Percentiles rank a stretch among this genome's conserved stretches.
Conservation (phyloP, 2,329 filamentous ascomycete species). For the Metarhizium album region DNA sequence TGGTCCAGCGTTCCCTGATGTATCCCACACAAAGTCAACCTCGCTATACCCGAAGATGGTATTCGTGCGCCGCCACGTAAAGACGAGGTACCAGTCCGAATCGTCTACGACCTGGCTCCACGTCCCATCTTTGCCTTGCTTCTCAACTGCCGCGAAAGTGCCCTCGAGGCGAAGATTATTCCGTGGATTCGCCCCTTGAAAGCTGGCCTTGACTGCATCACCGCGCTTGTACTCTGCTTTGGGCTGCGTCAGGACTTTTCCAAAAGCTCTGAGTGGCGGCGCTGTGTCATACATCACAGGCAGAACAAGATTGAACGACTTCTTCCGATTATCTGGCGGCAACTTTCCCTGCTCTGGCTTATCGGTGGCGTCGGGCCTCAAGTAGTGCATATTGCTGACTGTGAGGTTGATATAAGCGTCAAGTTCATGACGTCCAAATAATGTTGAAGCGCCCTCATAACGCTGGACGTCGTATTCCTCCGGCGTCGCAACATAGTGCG, state of each 20-base stretch:
- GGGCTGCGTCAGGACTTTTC: conserved; percentile 49
- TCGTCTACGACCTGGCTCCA: conserved; percentile 66
- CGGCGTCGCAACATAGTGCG: conserved; percentile 67
- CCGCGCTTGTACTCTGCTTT: conserved; percentile 47
- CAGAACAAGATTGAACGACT: conserved; percentile 67
- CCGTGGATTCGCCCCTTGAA: conserved; percentile 80
- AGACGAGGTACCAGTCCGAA: conserved; percentile 74
- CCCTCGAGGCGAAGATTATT: conserved; percentile 73
- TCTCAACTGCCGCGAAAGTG: conserved; percentile 71
- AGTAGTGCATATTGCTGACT: conserved; percentile 42
- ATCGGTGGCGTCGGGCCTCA: conserved; percentile 25
- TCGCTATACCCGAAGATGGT: conserved; percentile 63
- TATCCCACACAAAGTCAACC: conserved; percentile 70
- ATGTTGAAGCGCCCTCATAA: conserved; percentile 89
- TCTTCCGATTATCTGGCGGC: conserved; percentile 69
- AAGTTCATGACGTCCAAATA: conserved; percentile 74
- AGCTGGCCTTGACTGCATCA: conserved; percentile 52
- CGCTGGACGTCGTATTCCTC: conserved; percentile 79
- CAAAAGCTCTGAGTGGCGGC: conserved; percentile 57
- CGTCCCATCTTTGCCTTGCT: conserved; percentile 27
- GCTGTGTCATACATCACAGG: conserved; percentile 65
- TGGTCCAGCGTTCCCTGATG: conserved; percentile 31
- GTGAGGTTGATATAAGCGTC: conserved; percentile 83
- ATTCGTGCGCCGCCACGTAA: conserved; percentile 65
- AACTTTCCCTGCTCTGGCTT: conserved; percentile 41